Conservation (phyloP, 176 grass and related monocot species). For the Dactylis glomerata region DNA sequence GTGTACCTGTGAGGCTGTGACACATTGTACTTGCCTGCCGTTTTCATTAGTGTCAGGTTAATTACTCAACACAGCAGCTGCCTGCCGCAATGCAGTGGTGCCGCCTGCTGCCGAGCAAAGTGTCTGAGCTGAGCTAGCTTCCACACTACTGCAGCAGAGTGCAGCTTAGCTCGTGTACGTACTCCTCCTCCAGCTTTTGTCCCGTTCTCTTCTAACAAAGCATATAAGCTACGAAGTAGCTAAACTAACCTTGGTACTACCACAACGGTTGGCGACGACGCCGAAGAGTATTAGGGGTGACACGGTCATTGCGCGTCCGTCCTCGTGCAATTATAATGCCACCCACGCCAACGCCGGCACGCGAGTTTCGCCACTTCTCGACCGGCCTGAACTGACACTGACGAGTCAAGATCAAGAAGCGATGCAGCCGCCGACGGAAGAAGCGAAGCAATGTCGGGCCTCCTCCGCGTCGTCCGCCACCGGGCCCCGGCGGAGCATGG, state of each 20-base stretch:
- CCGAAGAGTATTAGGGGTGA: not conserved
- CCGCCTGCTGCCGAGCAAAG: not conserved
- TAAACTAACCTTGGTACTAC: not conserved
- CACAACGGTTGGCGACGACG: fast-evolving
- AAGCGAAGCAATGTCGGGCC: conserved; percentile 24
- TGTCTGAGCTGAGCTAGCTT: conserved; percentile 21
- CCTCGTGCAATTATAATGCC: conserved; percentile 42
- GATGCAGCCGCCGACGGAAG: conserved; percentile 45
- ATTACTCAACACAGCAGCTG: not conserved
- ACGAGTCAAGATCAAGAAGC: not conserved
- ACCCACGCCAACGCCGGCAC: conserved; percentile 11
- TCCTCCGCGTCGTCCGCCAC: conserved; percentile 17
- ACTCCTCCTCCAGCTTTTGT: conserved; percentile 34
- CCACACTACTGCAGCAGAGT: conserved; percentile 34
- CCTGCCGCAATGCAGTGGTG: not conserved
- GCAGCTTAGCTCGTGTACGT: conserved; percentile 36
- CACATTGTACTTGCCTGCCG: not conserved
- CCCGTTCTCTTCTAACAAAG: not conserved
- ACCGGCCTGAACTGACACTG: not conserved
- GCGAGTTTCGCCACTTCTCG: not conserved
- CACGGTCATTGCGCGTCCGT: conserved; percentile 15
- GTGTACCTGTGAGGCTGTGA: not conserved
- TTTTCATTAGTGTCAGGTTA: conserved; percentile 6
- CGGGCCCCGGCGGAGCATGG: conserved; percentile 32
- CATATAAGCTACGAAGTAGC: not conserved